Percentiles rank a stretch among this genome's conserved stretches.
Evolutionary conservation across 2,329 filamentous ascomycete species (phyloP).

Genomic region (Penicillium sp.): DNA sequence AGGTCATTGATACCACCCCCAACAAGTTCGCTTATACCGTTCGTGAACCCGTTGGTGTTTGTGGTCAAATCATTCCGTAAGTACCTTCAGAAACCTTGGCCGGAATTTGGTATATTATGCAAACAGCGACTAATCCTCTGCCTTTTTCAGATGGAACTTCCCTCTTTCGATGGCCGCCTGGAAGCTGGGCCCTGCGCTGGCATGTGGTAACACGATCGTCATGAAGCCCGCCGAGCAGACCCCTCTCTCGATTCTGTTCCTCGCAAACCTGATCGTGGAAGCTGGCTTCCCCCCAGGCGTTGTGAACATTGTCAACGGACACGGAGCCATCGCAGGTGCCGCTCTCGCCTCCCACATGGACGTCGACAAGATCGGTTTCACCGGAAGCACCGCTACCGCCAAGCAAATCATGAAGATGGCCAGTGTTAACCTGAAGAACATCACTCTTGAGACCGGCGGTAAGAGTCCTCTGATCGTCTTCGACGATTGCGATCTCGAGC

Average conservation of each 20-base stretch:
- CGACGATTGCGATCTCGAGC: conserved; percentile 68
- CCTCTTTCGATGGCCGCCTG: conserved; percentile 73
- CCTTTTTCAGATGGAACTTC: conserved; percentile 51
- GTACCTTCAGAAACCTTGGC: conserved; percentile 56
- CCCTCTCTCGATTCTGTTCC: conserved; percentile 42
- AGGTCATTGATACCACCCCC: conserved; percentile 74
- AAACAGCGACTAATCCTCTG: background rate
- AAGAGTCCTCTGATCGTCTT: conserved; percentile 71
- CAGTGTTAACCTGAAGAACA: conserved; percentile 43
- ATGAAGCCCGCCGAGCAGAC: conserved; percentile 46
- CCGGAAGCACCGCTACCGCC: conserved; percentile 42
- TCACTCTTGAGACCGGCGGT: conserved; percentile 59
- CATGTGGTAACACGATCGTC: conserved; percentile 44
- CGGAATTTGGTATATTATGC: too few species aligned
- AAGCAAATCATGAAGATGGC: conserved; percentile 47
- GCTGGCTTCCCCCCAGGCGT: conserved; percentile 45
- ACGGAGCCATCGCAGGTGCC: conserved; percentile 40
- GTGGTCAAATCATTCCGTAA: conserved; percentile 84
- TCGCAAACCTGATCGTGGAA: conserved; percentile 42
- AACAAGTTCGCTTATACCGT: conserved; percentile 81
- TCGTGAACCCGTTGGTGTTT: conserved; percentile 76
- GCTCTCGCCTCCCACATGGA: conserved; percentile 41
- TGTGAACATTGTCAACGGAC: conserved; percentile 44
- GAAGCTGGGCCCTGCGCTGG: conserved; percentile 44
- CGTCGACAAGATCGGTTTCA: conserved; percentile 46